Base-by-base conservation (phyloP, 1,284 basidiomycete genomes). In the Tilletia caries region DNA sequence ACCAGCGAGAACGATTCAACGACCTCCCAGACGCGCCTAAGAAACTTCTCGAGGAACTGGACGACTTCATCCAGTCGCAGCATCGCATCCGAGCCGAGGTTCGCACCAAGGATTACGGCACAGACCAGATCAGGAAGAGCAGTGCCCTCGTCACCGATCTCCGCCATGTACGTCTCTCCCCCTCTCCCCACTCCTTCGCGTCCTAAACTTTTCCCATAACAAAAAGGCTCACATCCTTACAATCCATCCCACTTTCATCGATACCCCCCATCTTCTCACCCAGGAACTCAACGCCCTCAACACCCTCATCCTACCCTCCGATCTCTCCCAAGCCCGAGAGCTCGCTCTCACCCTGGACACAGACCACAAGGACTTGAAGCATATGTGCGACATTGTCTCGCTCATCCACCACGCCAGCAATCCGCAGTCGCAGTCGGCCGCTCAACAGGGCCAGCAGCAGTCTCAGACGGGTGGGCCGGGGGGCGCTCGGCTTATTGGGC, bases 1-100 rank as follows among this genome's bases (percentile, higher is more conserved):
- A 79, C 44, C 79, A 82, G 52, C 76, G 76, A 25, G 80, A 82
- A 64, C 73, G 79, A 23, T 83, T 78, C 71, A 81, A 83, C 64
- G 80, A 83, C 37, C 68, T 83, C 18, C 77, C 79, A 18, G 81
- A 82, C 2, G 74, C 76, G 2, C 75, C 74, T 8, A 73, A 73
- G 10, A 73, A 76, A 48, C 67, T 83, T 27, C 54, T 83, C 0
- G 80, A 82, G 50, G 78, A 81, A 65, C 73, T 83, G 43, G 81
- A 83, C 37, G 37, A 64, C 20, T 65, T 65, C 67, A 73, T 73
- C 34, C 60, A 29, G 20, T 68, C 62, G 3, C 72, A 73, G 43
- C 20, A 43, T 23, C 50, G 41, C 15, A n/a, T 73, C 25, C 67
- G 70, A 18, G 70, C 69, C 18, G 70, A 73, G 43, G 32, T 73